Percentiles rank a stretch among this genome's conserved stretches.
phyloP scores from a whole-genome alignment of 257 asterid species.

The Rhazya stricta region DNA sequence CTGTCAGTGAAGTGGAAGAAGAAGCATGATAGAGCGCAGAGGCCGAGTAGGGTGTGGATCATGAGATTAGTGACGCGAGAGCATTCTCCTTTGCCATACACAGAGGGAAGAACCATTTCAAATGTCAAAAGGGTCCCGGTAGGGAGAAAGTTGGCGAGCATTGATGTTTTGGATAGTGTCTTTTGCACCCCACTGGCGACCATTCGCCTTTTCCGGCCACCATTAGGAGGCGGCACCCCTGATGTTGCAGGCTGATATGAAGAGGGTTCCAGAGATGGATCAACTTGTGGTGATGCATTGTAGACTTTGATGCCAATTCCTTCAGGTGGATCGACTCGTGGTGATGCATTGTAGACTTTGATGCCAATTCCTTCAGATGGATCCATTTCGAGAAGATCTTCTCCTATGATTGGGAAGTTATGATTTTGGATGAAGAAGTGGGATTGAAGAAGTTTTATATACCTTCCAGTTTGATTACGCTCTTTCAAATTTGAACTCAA shows the following conservation, averaged over 20 bases:
- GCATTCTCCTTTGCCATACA: slow-evolving; percentile 60
- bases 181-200: slow-evolving; percentile 82
- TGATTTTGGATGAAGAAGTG: not conserved
- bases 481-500: not conserved
- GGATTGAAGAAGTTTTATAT: not conserved
- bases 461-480: not conserved
- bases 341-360: slow-evolving; percentile 59
- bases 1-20: slow-evolving; percentile 96
- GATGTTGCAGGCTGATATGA: slow-evolving; percentile 19
- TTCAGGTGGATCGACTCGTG: slow-evolving; percentile 39
- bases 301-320: slow-evolving; percentile 63
- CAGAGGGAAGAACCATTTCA: slow-evolving; percentile 85
- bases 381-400: slow-evolving; percentile 32
- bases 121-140: slow-evolving; percentile 90
- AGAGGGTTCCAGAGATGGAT: slow-evolving; percentile 35
- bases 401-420: not conserved
- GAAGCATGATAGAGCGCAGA: slow-evolving; percentile 76
- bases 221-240: slow-evolving; percentile 18
- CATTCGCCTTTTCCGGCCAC: slow-evolving; percentile 47
- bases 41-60: slow-evolving; percentile 54
- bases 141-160: slow-evolving; percentile 82
- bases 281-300: slow-evolving; percentile 37
- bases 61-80: slow-evolving; percentile 55
- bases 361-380: slow-evolving; percentile 47
- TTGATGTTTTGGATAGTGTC: slow-evolving; percentile 71